Evolutionary conservation across 2,329 filamentous ascomycete species (phyloP).

Genomic region (Aspergillus sp.): DNA sequence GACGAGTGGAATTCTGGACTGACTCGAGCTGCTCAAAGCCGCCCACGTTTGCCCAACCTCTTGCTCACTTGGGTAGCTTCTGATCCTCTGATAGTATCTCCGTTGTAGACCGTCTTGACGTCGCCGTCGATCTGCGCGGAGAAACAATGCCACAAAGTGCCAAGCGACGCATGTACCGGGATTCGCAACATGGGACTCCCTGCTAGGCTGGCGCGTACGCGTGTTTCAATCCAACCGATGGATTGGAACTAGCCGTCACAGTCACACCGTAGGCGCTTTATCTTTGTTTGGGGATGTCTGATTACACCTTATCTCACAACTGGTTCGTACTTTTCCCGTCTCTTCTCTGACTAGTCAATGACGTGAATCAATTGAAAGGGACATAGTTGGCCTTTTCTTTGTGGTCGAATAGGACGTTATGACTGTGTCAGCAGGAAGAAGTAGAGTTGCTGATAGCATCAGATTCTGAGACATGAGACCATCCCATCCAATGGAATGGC

Average conservation of each 20-base stretch:
- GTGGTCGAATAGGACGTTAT: not conserved
- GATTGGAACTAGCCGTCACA: not conserved
- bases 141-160: not conserved
- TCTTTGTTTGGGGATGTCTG: constrained; percentile 3
- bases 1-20: not conserved
- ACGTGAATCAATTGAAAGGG: not conserved
- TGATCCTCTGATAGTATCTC: not conserved
- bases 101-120: too few relatives aligned
- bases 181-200: not conserved
- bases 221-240: constrained; percentile 1
- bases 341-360: not conserved
- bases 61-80: not conserved
- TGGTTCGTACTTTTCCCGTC: not conserved
- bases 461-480: constrained; percentile 3
- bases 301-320: not conserved
- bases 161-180: not conserved
- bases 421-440: not conserved
- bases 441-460: not conserved
- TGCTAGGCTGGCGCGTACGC: not conserved
- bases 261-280: not conserved
- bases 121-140: not conserved
- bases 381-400: constrained; percentile 1
- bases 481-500: constrained; percentile 4
- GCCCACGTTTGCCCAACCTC: not conserved
- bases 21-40: not conserved